Evolutionary conservation across 768 basidiomycete genomes (phyloP), one percentile per base, ranked within the genome.

Genomic region (Termitomyces sp.): DNA sequence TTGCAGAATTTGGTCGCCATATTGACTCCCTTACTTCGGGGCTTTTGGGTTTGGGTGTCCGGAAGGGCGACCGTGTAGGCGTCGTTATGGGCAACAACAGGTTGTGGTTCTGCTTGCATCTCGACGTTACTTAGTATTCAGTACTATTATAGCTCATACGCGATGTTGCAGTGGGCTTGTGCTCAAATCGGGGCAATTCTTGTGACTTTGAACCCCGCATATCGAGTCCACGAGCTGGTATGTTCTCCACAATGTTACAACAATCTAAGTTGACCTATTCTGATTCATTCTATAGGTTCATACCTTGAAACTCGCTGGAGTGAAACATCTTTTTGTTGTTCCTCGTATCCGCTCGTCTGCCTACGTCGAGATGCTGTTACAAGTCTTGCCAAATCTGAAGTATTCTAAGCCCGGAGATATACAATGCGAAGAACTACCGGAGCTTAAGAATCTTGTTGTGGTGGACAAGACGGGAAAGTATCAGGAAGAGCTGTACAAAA

Each of bases 11-110:
- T 56, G 78, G 87, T 62, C 64, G 71, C 42, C 84, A 89, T 62
- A 82, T 89, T 42, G 71, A 77, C 43, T 85, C 89, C 4, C 76
- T 90, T 6, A 84, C 91, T 1, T 74, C 88, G 48, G 92, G 91
- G 0, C 74, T 94, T 20, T 58, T 91, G 14, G 70, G 69, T 1
- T 71, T 92, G 72, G 90, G 90, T 16, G 84, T 94, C 4, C 72
- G 74, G 67, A 87, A 81, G 66, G 91, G 92, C 0, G 89, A 92
- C 61, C 76, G 91, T 8, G 84, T 93, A 22, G 92, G 80, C 0
- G 87, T 91, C 7, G 71, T 92, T 39, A 90, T 93, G 90, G 91
- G 90, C 5, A 94, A 92, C 59, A 88, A 82, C 58, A 93, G 91
- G 91, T 89, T 61, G 73, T 53, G 20, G 3, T 27, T 26, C 41